These are phyloP conservation scores for Rhynchosporium agropyri DNA, from an alignment of 2,329 filamentous ascomycete genomes.

Conservation along the genomic window DNA sequence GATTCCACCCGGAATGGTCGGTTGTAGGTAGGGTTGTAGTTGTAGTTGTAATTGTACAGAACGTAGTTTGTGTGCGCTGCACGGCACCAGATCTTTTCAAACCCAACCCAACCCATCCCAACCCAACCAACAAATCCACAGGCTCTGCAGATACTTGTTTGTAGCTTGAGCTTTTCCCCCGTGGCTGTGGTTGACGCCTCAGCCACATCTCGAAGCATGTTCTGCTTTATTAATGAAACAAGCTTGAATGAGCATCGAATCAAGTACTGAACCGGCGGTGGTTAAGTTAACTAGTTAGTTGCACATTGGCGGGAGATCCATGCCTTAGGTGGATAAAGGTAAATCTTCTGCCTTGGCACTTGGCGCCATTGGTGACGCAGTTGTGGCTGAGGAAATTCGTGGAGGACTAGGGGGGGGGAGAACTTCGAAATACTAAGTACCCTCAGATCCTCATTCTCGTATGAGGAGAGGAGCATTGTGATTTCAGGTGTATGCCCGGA, in stretches of 20 bases:
- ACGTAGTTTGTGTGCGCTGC: too few relatives aligned
- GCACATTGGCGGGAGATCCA: conserved; percentile 4
- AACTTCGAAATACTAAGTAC: not conserved
- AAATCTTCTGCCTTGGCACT: conserved; percentile 2
- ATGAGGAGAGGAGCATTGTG: too few relatives aligned
- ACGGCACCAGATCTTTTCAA: not conserved
- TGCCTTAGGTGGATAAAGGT: too few relatives aligned
- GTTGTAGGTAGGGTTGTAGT: too few relatives aligned
- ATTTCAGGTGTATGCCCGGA: too few relatives aligned
- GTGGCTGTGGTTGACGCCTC: conserved; percentile 11
- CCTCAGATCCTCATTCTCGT: not conserved
- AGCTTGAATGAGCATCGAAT: not conserved
- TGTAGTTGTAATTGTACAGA: too few relatives aligned
- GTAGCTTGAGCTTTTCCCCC: conserved; percentile 5
- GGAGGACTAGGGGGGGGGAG: not conserved
- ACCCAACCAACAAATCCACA: too few relatives aligned
- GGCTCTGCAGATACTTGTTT: not conserved
- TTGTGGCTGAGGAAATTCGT: conserved; percentile 11
- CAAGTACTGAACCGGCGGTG: not conserved
- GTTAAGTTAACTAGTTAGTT: not conserved
- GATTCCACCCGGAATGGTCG: too few relatives aligned
- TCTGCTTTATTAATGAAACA: conserved; percentile 12
- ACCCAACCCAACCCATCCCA: not conserved
- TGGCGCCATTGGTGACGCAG: conserved; percentile 11
- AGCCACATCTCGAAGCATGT: conserved; percentile 14